Evolutionary conservation across 2,329 filamentous ascomycete species (phyloP).

Genomic region (Fusarium mundagurra): DNA sequence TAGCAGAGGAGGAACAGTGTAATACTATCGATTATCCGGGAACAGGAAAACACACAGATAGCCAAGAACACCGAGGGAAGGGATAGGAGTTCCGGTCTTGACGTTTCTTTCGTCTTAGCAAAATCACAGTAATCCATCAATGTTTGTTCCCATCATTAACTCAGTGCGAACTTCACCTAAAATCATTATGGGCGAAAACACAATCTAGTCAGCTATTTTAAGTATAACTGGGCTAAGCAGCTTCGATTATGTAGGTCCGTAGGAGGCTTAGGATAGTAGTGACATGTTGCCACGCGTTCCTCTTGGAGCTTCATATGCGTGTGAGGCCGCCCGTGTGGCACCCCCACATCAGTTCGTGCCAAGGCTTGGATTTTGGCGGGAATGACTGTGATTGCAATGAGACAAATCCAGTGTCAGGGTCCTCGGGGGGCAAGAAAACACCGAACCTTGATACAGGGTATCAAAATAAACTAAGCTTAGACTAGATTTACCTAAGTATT

Average conservation of each 20-base stretch:
- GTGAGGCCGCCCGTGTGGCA: slow-evolving; percentile 35
- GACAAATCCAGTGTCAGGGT: slow-evolving; percentile 17
- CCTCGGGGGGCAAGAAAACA: too few relatives aligned
- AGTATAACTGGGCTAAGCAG: background rate
- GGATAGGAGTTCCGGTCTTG: slow-evolving; percentile 40
- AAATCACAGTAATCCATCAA: slow-evolving; percentile 2
- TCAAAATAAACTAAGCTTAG: too few relatives aligned
- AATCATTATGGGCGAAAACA: background rate
- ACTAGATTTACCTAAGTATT: too few relatives aligned
- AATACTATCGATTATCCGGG: slow-evolving; percentile 32
- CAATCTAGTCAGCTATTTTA: background rate
- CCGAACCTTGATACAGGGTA: too few relatives aligned
- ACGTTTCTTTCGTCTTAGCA: slow-evolving; percentile 24
- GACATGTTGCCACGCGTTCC: slow-evolving; percentile 37
- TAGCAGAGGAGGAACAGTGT: slow-evolving; percentile 25
- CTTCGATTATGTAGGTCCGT: background rate
- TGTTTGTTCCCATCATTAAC: background rate
- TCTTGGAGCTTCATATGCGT: background rate
- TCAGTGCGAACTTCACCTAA: background rate
- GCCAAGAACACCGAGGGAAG: slow-evolving; percentile 23
- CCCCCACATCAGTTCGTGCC: slow-evolving; percentile 29
- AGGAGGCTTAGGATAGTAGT: background rate
- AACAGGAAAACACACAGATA: slow-evolving; percentile 23
- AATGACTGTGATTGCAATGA: background rate
- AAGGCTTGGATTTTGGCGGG: background rate